Conservation (phyloP, 139 green algal genomes). For the Spirogloea muscicola region DNA sequence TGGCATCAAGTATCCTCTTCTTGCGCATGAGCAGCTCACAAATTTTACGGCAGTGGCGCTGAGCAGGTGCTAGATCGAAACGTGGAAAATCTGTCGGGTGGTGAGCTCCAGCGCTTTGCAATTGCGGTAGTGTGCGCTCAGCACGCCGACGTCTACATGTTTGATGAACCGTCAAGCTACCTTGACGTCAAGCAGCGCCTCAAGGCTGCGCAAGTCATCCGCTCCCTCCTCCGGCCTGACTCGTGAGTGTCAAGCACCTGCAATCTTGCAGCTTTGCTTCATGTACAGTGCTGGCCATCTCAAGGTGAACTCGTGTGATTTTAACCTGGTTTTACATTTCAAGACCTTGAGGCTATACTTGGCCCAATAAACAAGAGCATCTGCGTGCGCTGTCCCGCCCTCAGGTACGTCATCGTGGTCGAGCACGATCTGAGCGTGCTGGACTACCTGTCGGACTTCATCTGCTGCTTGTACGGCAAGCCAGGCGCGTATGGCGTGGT, state of each 20-base stretch:
- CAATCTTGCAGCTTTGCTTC: no score
- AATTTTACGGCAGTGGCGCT: no score
- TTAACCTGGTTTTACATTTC: no score
- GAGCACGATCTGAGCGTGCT: slow-evolving; percentile 97
- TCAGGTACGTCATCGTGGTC: slow-evolving; percentile 92
- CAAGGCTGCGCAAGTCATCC: slow-evolving; percentile 63
- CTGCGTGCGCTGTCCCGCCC: no score
- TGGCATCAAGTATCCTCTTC: no score
- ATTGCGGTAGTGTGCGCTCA: slow-evolving; percentile 89
- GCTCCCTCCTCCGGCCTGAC: slow-evolving; percentile 34
- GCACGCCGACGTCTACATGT: slow-evolving; percentile 95
- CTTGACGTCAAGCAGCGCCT: slow-evolving; percentile 95
- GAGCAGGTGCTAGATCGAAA: slow-evolving; percentile 88
- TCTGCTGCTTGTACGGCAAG: slow-evolving; percentile 99
- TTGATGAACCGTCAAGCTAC: slow-evolving; percentile 97
- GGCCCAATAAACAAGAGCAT: no score
- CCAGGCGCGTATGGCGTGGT: slow-evolving; percentile 96
- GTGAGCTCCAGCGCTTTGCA: slow-evolving; percentile 97
- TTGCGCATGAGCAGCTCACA: no score
- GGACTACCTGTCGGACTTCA: slow-evolving; percentile 99
- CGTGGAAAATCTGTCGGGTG: slow-evolving; percentile 90
- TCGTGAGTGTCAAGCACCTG: no score
- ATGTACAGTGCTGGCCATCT: no score
- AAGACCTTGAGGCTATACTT: no score
- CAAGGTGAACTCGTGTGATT: no score